These are phyloP conservation scores for Hymenoscyphus salicellus DNA, from an alignment of 2,329 filamentous ascomycete species.

Conservation along the genomic window DNA sequence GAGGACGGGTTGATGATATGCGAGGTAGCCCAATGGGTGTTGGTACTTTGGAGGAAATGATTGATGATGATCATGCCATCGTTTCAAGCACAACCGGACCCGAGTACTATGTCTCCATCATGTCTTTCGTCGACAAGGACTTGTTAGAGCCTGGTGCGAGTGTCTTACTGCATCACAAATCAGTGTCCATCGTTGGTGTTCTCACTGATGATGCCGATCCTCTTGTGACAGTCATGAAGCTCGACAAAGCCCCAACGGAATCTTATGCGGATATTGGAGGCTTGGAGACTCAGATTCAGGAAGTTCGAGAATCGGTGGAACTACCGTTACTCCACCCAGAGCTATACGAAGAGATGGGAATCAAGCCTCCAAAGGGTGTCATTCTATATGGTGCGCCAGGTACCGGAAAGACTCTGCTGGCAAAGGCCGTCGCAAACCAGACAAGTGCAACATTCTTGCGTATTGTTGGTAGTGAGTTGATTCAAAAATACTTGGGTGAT, in stretches of 20 bases:
- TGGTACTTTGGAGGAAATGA: conserved; percentile 95
- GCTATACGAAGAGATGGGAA: conserved; percentile 99
- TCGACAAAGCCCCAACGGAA: conserved; percentile 97
- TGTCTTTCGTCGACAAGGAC: conserved; percentile 99
- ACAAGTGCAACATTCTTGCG: conserved; percentile 98
- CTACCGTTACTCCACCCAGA: conserved; percentile 92
- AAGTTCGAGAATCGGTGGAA: conserved; percentile 96
- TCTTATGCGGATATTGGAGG: conserved; percentile 98
- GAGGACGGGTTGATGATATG: conserved; percentile 95
- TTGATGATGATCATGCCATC: conserved; percentile 98
- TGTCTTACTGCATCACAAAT: conserved; percentile 95
- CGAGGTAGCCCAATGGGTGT: conserved; percentile 98
- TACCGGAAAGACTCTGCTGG: conserved; percentile 92
- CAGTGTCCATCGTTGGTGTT: conserved; percentile 94
- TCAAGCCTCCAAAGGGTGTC: conserved; percentile 98
- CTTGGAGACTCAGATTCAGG: conserved; percentile 90
- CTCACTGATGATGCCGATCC: conserved; percentile 95
- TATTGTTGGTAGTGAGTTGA: conserved; percentile 94
- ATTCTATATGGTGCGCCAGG: conserved; percentile 97
- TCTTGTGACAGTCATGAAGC: conserved; percentile 96
- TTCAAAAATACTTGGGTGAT: conserved; percentile 98
- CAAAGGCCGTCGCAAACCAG: conserved; percentile 96
- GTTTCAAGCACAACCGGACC: conserved; percentile 96
- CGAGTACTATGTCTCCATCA: conserved; percentile 99
- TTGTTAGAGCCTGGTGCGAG: conserved; percentile 93